A percentile compares a stretch with the other conserved stretches of the same genome.
phyloP scores from a whole-genome alignment of 2,329 filamentous ascomycete species.

The Byssoonygena ceratinophila region DNA sequence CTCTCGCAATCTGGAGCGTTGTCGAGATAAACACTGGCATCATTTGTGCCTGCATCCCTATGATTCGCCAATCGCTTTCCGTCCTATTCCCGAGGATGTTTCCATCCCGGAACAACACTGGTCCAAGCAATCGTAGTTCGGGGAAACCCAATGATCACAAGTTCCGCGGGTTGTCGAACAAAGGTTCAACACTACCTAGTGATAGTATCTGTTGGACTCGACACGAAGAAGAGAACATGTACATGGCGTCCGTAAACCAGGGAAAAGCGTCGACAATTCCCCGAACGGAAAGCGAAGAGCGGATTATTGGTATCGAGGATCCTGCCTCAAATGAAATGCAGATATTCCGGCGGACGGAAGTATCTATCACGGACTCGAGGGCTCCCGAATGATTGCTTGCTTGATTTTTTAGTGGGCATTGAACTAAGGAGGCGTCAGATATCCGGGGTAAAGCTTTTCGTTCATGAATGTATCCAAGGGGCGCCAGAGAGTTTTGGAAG shows the following conservation, averaged over 20 bases:
- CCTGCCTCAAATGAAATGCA: not conserved
- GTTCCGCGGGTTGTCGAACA: not conserved
- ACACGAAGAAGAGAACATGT: slow-evolving; percentile 9
- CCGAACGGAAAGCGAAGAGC: slow-evolving; percentile 11
- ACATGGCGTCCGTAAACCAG: slow-evolving; percentile 8
- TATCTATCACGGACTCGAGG: slow-evolving; percentile 10
- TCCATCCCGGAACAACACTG: not conserved
- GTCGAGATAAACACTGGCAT: slow-evolving; percentile 31
- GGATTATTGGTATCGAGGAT: slow-evolving; percentile 6
- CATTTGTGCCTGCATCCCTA: slow-evolving; percentile 30
- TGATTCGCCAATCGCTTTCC: slow-evolving; percentile 13
- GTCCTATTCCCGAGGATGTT: slow-evolving; percentile 10
- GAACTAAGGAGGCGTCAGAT: not conserved
- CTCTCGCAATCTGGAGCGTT: slow-evolving; percentile 24
- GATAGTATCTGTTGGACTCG: slow-evolving; percentile 6
- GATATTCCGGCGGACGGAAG: slow-evolving; percentile 12
- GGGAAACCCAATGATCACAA: not conserved
- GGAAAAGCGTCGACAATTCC: not conserved
- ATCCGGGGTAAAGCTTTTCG: not conserved
- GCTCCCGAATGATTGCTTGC: not conserved
- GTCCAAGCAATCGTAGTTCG: not conserved
- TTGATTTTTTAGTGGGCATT: not conserved
- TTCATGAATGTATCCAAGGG: not conserved
- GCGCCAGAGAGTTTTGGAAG: not conserved
- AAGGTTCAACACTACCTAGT: not conserved